Evolutionary conservation across 139 green algal species (phyloP).

Genomic region (Chlorokybus atmophyticus): DNA sequence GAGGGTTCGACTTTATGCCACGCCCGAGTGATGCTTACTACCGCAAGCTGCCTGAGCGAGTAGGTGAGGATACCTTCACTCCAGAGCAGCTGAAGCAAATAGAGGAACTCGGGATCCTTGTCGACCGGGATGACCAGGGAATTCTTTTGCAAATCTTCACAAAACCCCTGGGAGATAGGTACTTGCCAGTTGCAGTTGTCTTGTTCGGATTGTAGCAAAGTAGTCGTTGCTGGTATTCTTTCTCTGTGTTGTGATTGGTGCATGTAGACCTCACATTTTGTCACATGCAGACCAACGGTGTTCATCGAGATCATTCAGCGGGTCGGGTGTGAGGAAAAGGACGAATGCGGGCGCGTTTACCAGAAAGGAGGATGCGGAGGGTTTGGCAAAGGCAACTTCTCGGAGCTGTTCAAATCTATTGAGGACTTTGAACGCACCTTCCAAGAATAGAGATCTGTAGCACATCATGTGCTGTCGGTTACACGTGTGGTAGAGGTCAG

Average conservation of each 20-base stretch:
- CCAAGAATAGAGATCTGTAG: slow-evolving; percentile 13
- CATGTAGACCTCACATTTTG: not conserved
- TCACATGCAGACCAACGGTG: slow-evolving; percentile 71
- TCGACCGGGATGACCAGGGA: slow-evolving; percentile 92
- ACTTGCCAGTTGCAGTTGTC: no score
- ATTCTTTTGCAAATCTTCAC: slow-evolving; percentile 77
- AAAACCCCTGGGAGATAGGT: slow-evolving; percentile 30
- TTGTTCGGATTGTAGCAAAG: no score
- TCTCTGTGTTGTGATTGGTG: not conserved
- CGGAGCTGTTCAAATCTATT: slow-evolving; percentile 84
- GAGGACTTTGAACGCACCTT: slow-evolving; percentile 49
- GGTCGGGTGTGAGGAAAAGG: slow-evolving; percentile 59
- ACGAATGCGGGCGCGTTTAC: slow-evolving; percentile 23
- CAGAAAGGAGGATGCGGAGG: slow-evolving; percentile 88
- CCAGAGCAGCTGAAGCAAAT: slow-evolving; percentile 33
- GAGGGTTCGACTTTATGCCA: slow-evolving; percentile 82
- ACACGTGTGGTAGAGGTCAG: no score
- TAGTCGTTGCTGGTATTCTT: not conserved
- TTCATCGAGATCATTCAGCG: slow-evolving; percentile 99
- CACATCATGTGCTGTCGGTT: no score
- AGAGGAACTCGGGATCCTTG: slow-evolving; percentile 87
- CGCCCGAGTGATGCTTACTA: slow-evolving; percentile 72
- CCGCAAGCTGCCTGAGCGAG: slow-evolving; percentile 17
- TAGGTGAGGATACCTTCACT: slow-evolving; percentile 23
- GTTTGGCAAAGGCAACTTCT: slow-evolving; percentile 97